Percentiles rank a stretch among this genome's conserved stretches.
phyloP scores from a whole-genome alignment of 805 yeast genomes.

The Kuraishia piskuri region DNA sequence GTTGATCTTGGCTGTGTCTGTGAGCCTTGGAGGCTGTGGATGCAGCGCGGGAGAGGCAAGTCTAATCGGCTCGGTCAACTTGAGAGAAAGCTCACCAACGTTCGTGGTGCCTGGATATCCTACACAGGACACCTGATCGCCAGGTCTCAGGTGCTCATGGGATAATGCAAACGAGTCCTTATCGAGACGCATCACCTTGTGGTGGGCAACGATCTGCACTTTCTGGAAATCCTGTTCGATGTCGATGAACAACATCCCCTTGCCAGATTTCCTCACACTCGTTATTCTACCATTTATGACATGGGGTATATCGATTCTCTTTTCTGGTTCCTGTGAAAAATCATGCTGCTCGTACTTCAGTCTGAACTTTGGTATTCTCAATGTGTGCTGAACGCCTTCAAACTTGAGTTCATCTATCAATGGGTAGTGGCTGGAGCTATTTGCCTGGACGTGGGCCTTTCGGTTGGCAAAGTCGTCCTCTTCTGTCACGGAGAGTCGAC shows the following conservation, averaged over 20 bases:
- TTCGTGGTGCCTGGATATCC: constrained; percentile 75
- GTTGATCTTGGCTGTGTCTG: constrained; percentile 47
- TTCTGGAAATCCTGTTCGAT: constrained; percentile 47
- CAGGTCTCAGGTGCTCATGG: constrained; percentile 45
- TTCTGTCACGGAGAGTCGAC: constrained; percentile 6
- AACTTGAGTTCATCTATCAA: constrained; percentile 6
- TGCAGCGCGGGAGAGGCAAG: constrained; percentile 63
- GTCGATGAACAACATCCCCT: constrained; percentile 63
- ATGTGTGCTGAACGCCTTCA: constrained; percentile 2
- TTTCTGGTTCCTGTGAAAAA: constrained; percentile 13
- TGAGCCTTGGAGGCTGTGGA: constrained; percentile 58
- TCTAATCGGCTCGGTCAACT: constrained; percentile 37
- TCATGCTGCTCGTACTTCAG: constrained; percentile 16
- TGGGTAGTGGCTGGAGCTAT: constrained; percentile 15
- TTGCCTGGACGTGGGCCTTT: background rate
- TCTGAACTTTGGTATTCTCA: constrained; percentile 33
- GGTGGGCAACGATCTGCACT: constrained; percentile 57
- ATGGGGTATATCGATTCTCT: constrained; percentile 15
- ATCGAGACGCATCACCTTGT: constrained; percentile 32
- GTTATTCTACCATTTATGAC: constrained; percentile 48
- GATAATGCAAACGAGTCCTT: constrained; percentile 30
- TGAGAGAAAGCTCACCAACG: constrained; percentile 70
- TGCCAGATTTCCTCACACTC: constrained; percentile 57
- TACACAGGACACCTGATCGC: constrained; percentile 58
- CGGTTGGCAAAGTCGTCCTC: constrained; percentile 24